Evolutionary conservation across 2,329 filamentous ascomycete species (phyloP).

Genomic region (Cordyceps javanica): DNA sequence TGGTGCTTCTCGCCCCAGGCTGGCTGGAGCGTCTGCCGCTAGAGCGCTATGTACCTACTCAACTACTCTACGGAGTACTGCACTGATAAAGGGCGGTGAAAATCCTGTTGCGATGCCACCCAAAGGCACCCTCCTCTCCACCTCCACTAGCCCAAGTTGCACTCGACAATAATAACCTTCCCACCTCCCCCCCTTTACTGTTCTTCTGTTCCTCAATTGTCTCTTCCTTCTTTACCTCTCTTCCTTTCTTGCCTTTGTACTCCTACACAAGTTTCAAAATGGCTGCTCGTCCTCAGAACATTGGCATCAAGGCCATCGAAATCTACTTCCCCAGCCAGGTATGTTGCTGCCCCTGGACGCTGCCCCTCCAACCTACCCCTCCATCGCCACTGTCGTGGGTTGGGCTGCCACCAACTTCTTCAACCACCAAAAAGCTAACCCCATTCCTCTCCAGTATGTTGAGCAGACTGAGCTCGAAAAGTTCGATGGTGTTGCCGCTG

Average conservation of each 20-base stretch:
- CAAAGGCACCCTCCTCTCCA: slow-evolving; percentile 1
- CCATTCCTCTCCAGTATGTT: slow-evolving; percentile 58
- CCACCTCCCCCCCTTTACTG: slow-evolving; percentile 10
- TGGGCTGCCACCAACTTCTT: slow-evolving; percentile 11
- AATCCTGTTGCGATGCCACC: slow-evolving; percentile 10
- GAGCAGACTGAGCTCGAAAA: slow-evolving; percentile 78
- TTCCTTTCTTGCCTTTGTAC: not conserved
- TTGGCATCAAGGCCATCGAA: slow-evolving; percentile 90
- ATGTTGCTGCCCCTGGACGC: slow-evolving; percentile 28
- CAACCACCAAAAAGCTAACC: slow-evolving; percentile 19
- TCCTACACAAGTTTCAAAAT: slow-evolving; percentile 38
- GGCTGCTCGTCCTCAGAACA: slow-evolving; percentile 74
- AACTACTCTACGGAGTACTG: too few relatives aligned
- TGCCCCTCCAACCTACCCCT: slow-evolving; percentile 11
- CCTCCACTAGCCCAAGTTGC: slow-evolving; percentile 7
- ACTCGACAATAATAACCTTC: slow-evolving; percentile 11
- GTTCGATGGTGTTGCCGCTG: slow-evolving; percentile 74
- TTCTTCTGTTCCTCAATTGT: slow-evolving; percentile 6
- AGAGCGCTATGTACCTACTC: not conserved
- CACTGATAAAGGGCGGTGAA: slow-evolving; percentile 14
- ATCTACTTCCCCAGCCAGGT: slow-evolving; percentile 85
- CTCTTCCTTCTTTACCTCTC: slow-evolving; percentile 5
- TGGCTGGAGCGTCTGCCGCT: not conserved
- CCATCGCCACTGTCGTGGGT: slow-evolving; percentile 12
- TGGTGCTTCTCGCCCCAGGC: not conserved